Conservation (phyloP, 352 stramenopile genomes). For the Peronospora belbahrii region DNA sequence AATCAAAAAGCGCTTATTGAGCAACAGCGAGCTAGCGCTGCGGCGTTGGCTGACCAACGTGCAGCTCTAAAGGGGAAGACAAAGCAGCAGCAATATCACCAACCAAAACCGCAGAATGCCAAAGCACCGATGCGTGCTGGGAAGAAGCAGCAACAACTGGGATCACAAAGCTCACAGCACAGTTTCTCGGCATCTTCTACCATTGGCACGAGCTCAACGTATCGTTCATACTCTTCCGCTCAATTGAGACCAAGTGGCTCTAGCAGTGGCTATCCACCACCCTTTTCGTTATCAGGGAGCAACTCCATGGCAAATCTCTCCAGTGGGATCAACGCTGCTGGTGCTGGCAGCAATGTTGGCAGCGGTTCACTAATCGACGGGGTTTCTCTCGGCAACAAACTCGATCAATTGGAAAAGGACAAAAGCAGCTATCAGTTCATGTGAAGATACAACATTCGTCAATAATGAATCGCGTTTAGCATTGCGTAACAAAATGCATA, state of each 20-base stretch:
- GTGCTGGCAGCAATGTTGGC: slow-evolving; percentile 11
- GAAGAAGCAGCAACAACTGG: slow-evolving; percentile 25
- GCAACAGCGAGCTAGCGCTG: slow-evolving; percentile 24
- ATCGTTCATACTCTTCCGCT: slow-evolving; percentile 25
- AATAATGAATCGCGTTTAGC: slow-evolving; percentile 6
- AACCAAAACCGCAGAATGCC: slow-evolving; percentile 17
- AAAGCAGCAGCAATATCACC: slow-evolving; percentile 19
- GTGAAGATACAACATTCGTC: slow-evolving; percentile 12
- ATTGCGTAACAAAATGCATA: slow-evolving; percentile 15
- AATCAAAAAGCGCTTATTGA: slow-evolving; percentile 38
- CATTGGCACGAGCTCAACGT: slow-evolving; percentile 23
- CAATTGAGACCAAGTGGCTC: slow-evolving; percentile 24
- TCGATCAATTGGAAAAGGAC: slow-evolving; percentile 72
- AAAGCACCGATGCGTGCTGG: slow-evolving; percentile 14
- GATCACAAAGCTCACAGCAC: slow-evolving; percentile 22
- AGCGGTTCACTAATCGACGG: slow-evolving; percentile 17
- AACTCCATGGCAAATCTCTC: slow-evolving; percentile 24
- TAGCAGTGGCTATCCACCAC: slow-evolving; percentile 22
- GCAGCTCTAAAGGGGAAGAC: slow-evolving; percentile 24
- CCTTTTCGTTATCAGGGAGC: slow-evolving; percentile 33
- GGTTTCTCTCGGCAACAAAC: slow-evolving; percentile 53
- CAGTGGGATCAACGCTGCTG: slow-evolving; percentile 1
- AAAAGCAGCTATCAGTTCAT: slow-evolving; percentile 42
- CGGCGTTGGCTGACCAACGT: slow-evolving; percentile 20
- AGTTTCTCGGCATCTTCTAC: slow-evolving; percentile 31